A percentile compares a stretch with the other conserved stretches of the same genome.
Conservation (phyloP, 2,329 filamentous ascomycete species). For the Talaromyces sp. region DNA sequence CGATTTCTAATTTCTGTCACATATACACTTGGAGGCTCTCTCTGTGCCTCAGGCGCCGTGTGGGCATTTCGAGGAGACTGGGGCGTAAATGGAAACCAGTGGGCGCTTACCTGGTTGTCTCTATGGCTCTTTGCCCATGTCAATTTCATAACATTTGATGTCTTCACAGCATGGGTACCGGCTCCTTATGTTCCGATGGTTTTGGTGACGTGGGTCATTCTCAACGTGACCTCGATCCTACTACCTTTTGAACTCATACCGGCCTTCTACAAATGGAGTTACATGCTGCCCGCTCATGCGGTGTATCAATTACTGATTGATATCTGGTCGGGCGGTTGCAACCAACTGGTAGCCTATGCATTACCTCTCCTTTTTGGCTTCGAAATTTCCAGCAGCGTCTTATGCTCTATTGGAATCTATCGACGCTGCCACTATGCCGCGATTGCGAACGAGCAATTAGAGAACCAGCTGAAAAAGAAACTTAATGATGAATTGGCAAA, state of each 20-base stretch:
- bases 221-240: slow-evolving; percentile 44
- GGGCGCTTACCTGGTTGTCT: slow-evolving; percentile 40
- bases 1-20: slow-evolving; percentile 24
- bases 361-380: slow-evolving; percentile 43
- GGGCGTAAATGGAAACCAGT: slow-evolving; percentile 41
- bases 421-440: not conserved
- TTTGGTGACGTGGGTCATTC: slow-evolving; percentile 44
- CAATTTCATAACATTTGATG: slow-evolving; percentile 46
- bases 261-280: slow-evolving; percentile 42
- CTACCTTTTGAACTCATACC: slow-evolving; percentile 45
- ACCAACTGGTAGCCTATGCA: slow-evolving; percentile 38
- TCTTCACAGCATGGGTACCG: slow-evolving; percentile 43
- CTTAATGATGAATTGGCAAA: not conserved
- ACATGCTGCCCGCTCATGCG: slow-evolving; percentile 41
- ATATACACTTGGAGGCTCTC: slow-evolving; percentile 42
- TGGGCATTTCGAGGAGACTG: slow-evolving; percentile 46
- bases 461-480: not conserved
- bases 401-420: not conserved
- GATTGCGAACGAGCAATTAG: not conserved
- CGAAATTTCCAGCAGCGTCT: not conserved
- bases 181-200: slow-evolving; percentile 44
- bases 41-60: slow-evolving; percentile 41
- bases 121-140: slow-evolving; percentile 46
- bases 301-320: slow-evolving; percentile 42
- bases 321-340: slow-evolving; percentile 46